phyloP scores from a whole-genome alignment of 257 asterid species.

The Haberlea rhodopensis region DNA sequence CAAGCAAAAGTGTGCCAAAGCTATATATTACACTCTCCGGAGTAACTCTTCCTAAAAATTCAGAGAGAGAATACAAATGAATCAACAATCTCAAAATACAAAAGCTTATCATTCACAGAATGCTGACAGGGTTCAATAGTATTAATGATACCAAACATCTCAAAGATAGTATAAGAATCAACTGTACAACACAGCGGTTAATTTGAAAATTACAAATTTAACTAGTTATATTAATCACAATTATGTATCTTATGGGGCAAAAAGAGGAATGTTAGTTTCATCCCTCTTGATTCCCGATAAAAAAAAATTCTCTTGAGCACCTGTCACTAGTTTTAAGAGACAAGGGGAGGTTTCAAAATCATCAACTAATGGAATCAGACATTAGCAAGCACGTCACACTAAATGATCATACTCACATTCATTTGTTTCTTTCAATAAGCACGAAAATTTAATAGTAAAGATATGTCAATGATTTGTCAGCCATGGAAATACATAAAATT shows the following conservation, averaged over 20 bases:
- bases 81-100: slow-evolving; percentile 13
- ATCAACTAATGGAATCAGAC: too few relatives aligned
- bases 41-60: slow-evolving; percentile 72
- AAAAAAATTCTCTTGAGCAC: too few relatives aligned
- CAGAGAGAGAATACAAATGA: slow-evolving; percentile 20
- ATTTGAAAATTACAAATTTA: neutral
- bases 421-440: too few relatives aligned
- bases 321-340: too few relatives aligned
- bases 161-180: slow-evolving; percentile 13
- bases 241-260: neutral
- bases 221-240: neutral
- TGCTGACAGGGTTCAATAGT: neutral
- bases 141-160: neutral
- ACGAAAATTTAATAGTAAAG: too few relatives aligned
- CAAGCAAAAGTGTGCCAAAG: slow-evolving; percentile 93
- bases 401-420: too few relatives aligned
- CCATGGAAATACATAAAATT: too few relatives aligned
- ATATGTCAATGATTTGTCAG: too few relatives aligned
- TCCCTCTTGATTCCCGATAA: too few relatives aligned
- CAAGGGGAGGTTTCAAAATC: too few relatives aligned
- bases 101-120: neutral
- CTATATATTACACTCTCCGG: slow-evolving; percentile 90
- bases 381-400: too few relatives aligned
- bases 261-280: too few relatives aligned
- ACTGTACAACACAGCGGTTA: neutral